These are phyloP conservation scores for Ogataea pini DNA, from an alignment of 805 yeast genomes.

Conservation along the genomic window DNA sequence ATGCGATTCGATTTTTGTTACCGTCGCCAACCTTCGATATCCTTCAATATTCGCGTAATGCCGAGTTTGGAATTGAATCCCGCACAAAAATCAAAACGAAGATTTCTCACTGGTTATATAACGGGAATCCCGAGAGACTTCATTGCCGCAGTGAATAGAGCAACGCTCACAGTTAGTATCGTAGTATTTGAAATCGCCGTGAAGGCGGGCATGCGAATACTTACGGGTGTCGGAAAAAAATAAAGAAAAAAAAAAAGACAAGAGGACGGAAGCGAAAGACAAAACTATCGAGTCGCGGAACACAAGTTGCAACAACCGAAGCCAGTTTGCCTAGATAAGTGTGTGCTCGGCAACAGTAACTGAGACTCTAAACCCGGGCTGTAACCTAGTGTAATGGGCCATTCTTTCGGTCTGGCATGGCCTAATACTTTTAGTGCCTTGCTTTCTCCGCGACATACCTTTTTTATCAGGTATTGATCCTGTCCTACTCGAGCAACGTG, in stretches of 20 bases:
- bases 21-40: slow-evolving; percentile 1
- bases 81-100: neutral
- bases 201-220: neutral
- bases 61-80: neutral
- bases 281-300: slow-evolving; percentile 2
- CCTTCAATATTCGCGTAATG: neutral
- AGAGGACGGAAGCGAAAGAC: neutral
- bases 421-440: neutral
- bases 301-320: neutral
- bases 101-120: neutral
- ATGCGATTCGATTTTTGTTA: neutral
- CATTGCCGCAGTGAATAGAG: too few species aligned
- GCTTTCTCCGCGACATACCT: slow-evolving; percentile 17
- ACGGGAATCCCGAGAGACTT: too few species aligned
- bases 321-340: neutral
- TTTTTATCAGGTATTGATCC: slow-evolving; percentile 18
- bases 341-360: neutral
- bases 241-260: neutral
- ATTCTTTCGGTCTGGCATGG: neutral
- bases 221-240: slow-evolving; percentile 5
- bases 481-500: slow-evolving; percentile 12
- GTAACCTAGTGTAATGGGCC: neutral
- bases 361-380: neutral
- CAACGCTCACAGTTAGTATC: neutral
- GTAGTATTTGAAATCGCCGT: too few species aligned